Evolutionary conservation across 2,329 filamentous ascomycete genomes (phyloP).

Genomic region (Aspergillus japonicus): DNA sequence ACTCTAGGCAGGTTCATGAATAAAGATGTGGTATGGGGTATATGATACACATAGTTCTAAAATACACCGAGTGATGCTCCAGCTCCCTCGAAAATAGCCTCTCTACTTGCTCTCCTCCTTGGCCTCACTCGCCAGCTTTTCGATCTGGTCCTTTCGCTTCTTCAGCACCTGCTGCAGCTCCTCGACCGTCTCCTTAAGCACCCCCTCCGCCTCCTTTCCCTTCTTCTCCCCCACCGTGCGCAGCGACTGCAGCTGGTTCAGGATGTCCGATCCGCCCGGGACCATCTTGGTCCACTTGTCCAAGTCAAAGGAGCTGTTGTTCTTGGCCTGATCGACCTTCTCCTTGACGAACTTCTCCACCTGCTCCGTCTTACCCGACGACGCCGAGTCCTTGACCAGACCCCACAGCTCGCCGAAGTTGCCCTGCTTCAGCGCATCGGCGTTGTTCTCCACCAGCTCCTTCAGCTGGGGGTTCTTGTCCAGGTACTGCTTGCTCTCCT

Average conservation of each 20-base stretch:
- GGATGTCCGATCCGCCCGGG: constrained; percentile 62
- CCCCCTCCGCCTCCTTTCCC: constrained; percentile 64
- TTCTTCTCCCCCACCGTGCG: constrained; percentile 66
- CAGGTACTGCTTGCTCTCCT: constrained; percentile 69
- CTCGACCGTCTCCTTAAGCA: constrained; percentile 65
- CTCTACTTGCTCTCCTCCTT: constrained; percentile 19
- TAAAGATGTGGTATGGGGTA: background rate
- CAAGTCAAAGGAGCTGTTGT: constrained; percentile 50
- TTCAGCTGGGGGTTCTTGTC: constrained; percentile 77
- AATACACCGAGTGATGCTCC: background rate
- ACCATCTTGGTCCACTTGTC: constrained; percentile 66
- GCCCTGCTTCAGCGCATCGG: constrained; percentile 65
- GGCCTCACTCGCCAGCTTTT: constrained; percentile 20
- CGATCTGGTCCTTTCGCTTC: constrained; percentile 22
- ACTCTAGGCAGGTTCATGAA: background rate
- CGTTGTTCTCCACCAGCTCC: constrained; percentile 69
- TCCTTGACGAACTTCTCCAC: constrained; percentile 62
- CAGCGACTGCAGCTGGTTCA: constrained; percentile 65
- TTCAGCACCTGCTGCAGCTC: constrained; percentile 22
- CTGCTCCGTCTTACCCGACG: constrained; percentile 60
- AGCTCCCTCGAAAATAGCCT: background rate
- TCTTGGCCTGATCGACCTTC: constrained; percentile 60
- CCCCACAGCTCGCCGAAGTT: constrained; percentile 64
- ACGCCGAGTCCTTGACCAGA: constrained; percentile 60
- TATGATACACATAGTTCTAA: background rate